Evolutionary conservation across 2,329 filamentous ascomycete species (phyloP), one percentile per base, ranked within the genome.

Genomic region (Scortechinia acanthostroma): DNA sequence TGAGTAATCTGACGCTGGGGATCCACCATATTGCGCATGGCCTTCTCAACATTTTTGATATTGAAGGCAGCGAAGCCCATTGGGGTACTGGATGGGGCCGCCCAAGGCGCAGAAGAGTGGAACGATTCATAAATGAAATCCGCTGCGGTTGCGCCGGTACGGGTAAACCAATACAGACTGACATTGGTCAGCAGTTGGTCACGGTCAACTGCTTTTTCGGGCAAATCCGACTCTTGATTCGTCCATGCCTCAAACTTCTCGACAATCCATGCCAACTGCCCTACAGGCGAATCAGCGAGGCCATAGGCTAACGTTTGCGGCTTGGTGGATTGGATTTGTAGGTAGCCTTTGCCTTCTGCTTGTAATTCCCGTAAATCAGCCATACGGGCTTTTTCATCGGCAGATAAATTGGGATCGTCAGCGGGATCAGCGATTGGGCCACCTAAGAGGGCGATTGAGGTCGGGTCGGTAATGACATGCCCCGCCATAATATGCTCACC

Each of bases 171-270:
- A n/a, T 30, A 30, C 10, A n/a, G 25, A 30, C n/a, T n/a, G 25
- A 30, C 25, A 30, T 30, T 30, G 10, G n/a, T 30, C 25, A n/a
- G n/a, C n/a, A n/a, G n/a, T n/a, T n/a, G n/a, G n/a, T n/a, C 25
- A 30, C 25, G 25, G n/a, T n/a, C 25, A 30, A 30, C 10, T 10
- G 25, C 25, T n/a, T n/a, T 30, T 30, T n/a, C 25, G 10, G 25
- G 25, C n/a, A 30, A 30, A 30, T 10, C 25, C 25, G 25, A 43
- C 17, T 20, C 25, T 30, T 49, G 46, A 23, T 59, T 55, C 1
- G 52, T 55, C 56, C 57, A 60, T 4, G 45, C 33, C 16, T 55
- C 49, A 40, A 61, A 47, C 47, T 60, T 60, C 42, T 60, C 58
- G 23, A 55, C 53, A 3, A 61, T 56, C 57, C 59, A 60, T 22